Conservation (phyloP, 164 flowering plant genomes). For the Tinospora cordifolia region DNA sequence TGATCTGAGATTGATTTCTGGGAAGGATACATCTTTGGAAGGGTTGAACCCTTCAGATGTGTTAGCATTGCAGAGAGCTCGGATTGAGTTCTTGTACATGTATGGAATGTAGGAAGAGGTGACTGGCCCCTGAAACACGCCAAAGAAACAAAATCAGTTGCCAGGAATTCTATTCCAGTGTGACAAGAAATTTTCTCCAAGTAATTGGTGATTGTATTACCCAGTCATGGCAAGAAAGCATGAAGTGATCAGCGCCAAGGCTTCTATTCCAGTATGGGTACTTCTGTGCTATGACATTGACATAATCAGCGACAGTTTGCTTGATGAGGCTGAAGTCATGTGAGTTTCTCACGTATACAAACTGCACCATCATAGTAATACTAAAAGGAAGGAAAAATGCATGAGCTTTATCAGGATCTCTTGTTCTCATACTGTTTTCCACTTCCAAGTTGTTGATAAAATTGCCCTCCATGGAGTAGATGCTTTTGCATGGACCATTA, state of each 20-base stretch:
- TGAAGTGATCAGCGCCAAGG: conserved; percentile 54
- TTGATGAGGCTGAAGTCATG: conserved; percentile 31
- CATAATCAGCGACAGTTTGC: conserved; percentile 29
- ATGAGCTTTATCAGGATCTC: conserved; percentile 38
- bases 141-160: background rate
- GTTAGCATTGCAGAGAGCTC: conserved; percentile 23
- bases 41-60: conserved; percentile 20
- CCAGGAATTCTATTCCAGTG: background rate
- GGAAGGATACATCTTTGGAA: conserved; percentile 17
- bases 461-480: conserved; percentile 61
- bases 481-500: conserved; percentile 55
- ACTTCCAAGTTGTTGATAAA: conserved; percentile 54
- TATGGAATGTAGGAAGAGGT: conserved; percentile 19
- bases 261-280: conserved; percentile 50
- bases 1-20: conserved; percentile 19
- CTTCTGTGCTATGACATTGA: conserved; percentile 22
- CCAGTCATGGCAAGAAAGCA: conserved; percentile 66
- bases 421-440: conserved; percentile 24
- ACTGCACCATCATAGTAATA: conserved; percentile 32
- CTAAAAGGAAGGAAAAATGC: conserved; percentile 49
- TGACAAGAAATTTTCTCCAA: no score
- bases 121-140: conserved; percentile 24
- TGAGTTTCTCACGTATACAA: conserved; percentile 20
- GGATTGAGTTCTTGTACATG: conserved; percentile 23
- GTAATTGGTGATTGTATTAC: no score